phyloP scores from a whole-genome alignment of 2,329 filamentous ascomycete species.

The Stenocarpella maydis region DNA sequence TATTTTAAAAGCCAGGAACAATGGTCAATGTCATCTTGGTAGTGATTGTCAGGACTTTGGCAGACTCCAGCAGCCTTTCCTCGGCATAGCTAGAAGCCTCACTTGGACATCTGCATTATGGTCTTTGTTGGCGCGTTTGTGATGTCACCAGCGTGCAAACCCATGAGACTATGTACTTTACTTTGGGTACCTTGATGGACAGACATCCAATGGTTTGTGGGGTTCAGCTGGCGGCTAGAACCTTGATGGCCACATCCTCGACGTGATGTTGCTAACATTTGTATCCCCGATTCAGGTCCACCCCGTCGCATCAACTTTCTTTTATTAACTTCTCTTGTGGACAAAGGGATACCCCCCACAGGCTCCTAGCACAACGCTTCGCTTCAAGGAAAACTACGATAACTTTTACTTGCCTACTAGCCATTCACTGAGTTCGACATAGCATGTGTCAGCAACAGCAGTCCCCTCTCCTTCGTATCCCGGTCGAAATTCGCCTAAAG shows the following conservation, averaged over 20 bases:
- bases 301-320: neutral
- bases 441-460: neutral
- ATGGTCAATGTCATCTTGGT: too few species aligned
- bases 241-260: slow-evolving; percentile 22
- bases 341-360: neutral
- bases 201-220: too few species aligned
- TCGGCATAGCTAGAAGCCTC: too few species aligned
- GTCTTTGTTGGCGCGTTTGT: too few species aligned
- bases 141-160: too few species aligned
- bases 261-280: neutral
- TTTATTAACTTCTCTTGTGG: neutral
- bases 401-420: neutral
- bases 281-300: too few species aligned
- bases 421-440: neutral
- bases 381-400: neutral
- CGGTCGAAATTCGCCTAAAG: slow-evolving; percentile 52
- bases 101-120: too few species aligned
- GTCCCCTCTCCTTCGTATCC: slow-evolving; percentile 39
- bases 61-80: too few species aligned
- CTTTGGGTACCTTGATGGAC: slow-evolving; percentile 26
- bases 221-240: too few species aligned
- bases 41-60: too few species aligned
- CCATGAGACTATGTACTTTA: too few species aligned
- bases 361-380: neutral
- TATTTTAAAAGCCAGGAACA: too few species aligned